phyloP scores from a whole-genome alignment of 2,329 filamentous ascomycete species.

The Lasiodiplodia sp. region DNA sequence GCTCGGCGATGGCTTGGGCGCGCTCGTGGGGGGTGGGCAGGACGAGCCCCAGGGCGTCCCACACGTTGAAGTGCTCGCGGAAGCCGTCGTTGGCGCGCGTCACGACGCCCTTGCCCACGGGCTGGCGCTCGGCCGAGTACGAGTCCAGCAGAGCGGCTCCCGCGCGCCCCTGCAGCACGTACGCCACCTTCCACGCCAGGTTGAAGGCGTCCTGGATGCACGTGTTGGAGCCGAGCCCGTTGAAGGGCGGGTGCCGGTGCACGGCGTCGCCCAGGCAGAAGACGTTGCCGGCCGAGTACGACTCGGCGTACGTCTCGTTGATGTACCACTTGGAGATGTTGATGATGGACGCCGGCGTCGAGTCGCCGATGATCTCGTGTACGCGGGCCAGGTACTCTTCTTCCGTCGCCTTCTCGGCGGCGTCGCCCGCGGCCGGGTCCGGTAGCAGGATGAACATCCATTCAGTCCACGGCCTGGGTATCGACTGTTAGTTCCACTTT shows the following conservation, averaged over 20 bases:
- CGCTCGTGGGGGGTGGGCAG: conserved; percentile 50
- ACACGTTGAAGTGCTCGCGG: conserved; percentile 58
- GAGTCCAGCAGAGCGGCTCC: conserved; percentile 38
- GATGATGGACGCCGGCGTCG: conserved; percentile 20
- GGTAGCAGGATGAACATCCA: conserved; percentile 56
- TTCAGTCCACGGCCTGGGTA: conserved; percentile 62
- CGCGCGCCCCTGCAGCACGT: conserved; percentile 41
- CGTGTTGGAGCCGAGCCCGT: conserved; percentile 39
- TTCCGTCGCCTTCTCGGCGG: conserved; percentile 36
- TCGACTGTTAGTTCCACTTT: not conserved
- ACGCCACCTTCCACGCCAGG: conserved; percentile 48
- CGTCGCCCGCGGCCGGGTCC: not conserved
- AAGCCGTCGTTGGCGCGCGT: conserved; percentile 65
- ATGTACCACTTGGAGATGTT: conserved; percentile 30
- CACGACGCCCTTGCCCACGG: conserved; percentile 53
- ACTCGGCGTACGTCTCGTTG: conserved; percentile 33
- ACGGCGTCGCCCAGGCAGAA: conserved; percentile 38
- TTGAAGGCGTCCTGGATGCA: conserved; percentile 50
- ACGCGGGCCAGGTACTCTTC: conserved; percentile 25
- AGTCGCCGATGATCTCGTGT: conserved; percentile 29
- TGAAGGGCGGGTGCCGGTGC: conserved; percentile 39
- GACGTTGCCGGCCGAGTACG: conserved; percentile 28
- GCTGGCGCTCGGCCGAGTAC: conserved; percentile 46
- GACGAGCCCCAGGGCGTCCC: conserved; percentile 56
- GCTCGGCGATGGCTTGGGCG: conserved; percentile 49